These are phyloP conservation scores for Septoria petroselini DNA, from an alignment of 2,329 filamentous ascomycete species.

Conservation along the genomic window DNA sequence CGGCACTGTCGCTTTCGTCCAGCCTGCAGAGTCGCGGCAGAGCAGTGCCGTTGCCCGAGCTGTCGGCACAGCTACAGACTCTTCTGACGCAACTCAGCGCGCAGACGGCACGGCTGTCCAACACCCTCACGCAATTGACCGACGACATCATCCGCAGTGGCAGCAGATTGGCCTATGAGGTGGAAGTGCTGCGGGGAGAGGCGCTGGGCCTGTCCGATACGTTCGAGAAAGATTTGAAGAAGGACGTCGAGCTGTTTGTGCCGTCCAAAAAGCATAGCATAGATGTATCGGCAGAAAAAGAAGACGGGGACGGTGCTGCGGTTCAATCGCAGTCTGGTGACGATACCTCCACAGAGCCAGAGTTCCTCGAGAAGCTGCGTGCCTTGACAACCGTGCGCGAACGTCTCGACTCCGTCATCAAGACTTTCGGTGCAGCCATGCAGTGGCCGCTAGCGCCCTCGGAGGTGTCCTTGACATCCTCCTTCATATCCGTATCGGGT, in stretches of 20 bases:
- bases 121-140: slow-evolving; percentile 79
- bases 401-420: slow-evolving; percentile 84
- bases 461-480: slow-evolving; percentile 79
- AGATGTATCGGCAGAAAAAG: no score
- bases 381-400: slow-evolving; percentile 77
- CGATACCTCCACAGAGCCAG: slow-evolving; percentile 24
- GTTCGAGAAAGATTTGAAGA: slow-evolving; percentile 66
- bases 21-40: slow-evolving; percentile 36
- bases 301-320: no score
- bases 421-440: slow-evolving; percentile 92
- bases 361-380: slow-evolving; percentile 72
- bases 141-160: slow-evolving; percentile 92
- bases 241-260: slow-evolving; percentile 70
- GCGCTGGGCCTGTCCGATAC: slow-evolving; percentile 75
- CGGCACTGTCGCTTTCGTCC: slow-evolving; percentile 58
- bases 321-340: no score
- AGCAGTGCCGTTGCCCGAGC: slow-evolving; percentile 64
- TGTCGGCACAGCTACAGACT: slow-evolving; percentile 76
- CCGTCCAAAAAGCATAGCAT: slow-evolving; percentile 24
- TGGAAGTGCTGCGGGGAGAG: slow-evolving; percentile 88
- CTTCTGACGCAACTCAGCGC: slow-evolving; percentile 85
- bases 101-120: slow-evolving; percentile 78
- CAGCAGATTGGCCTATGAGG: slow-evolving; percentile 85
- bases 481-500: slow-evolving; percentile 84
- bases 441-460: slow-evolving; percentile 89